Conservation (phyloP, 2,329 filamentous ascomycete genomes). For the Tolypocladium tropicale region DNA sequence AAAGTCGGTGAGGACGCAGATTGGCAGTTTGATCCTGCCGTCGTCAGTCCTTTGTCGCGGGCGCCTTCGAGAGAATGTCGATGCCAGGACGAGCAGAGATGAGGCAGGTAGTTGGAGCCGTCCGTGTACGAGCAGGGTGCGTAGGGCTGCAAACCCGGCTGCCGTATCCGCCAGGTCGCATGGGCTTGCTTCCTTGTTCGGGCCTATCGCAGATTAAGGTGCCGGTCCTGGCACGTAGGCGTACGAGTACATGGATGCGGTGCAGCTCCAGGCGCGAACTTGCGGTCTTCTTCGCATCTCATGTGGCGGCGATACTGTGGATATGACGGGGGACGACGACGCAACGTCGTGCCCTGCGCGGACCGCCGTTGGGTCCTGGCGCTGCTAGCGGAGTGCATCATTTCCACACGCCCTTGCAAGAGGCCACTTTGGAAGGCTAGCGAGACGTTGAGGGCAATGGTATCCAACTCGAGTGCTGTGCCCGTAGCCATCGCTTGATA, state of each 20-base stretch:
- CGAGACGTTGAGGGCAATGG: neutral
- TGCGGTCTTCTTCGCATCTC: neutral
- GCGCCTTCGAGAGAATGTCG: too few species aligned
- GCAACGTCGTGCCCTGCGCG: neutral
- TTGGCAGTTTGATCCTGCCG: neutral
- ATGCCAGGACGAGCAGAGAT: neutral
- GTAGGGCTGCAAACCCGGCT: neutral
- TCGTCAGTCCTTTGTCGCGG: neutral
- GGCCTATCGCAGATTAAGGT: neutral
- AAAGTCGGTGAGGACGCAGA: conserved; percentile 20
- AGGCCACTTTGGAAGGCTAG: neutral
- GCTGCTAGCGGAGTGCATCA: neutral
- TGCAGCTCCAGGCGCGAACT: neutral
- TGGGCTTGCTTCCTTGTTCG: neutral
- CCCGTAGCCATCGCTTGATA: neutral
- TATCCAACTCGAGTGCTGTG: too few species aligned
- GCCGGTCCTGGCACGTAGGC: neutral
- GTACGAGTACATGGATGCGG: neutral
- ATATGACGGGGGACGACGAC: neutral
- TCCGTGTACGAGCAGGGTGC: neutral
- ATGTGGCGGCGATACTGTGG: neutral
- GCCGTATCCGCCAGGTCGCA: neutral
- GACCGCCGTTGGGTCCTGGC: neutral
- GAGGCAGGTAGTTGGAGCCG: neutral
- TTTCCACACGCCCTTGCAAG: neutral